Evolutionary conservation across 2,329 filamentous ascomycete species (phyloP), one percentile per base, ranked within the genome.

Genomic region (Salinomyces thailandicus): DNA sequence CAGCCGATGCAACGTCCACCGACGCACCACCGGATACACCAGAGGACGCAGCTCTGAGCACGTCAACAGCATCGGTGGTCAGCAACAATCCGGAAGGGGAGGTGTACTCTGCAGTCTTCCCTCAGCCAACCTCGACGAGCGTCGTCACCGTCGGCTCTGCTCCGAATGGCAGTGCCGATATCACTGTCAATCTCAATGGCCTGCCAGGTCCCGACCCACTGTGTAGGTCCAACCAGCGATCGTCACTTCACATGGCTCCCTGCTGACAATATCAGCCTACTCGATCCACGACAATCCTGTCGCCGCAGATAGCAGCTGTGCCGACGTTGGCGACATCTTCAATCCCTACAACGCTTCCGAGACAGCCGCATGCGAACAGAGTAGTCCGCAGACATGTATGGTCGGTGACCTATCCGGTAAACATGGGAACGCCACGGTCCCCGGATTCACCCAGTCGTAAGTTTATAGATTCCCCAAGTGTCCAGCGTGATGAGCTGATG

Each of bases 341-440:
- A 61, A 67, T 42, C 64, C 65, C 1, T 65, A 60, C 51, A 54
- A 52, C 39, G 58, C 55, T 34, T 62, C 61, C 43, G 59, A 63
- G 34, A 44, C 46, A 3, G 54, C 59, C 4, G 18, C 46, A 18
- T 67, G 63, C 47, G 53, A 67, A 44, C 30, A 53, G 0, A 46
- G 39, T 36, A 46, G 57, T 41, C 58, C 57, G 13, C 50, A 59
- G 38, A 55, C 51, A 1, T 68, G 65, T 52, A 59, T 66, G 48
- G 59, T 60, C 8, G 65, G 65, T 36, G 65, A 68, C 43, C 45
- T 66, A 36, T 60, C 58, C 40, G 65, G 65, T 47, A 68, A 68
- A 54, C 53, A 61, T 44, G 63, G 63, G 38, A 61, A 55, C 31
- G 52, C 64, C 34, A 54, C 49, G 15, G 49, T 45, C 1, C 48